A percentile compares a stretch with the other conserved stretches of the same genome.
phyloP scores from a whole-genome alignment of 2,329 filamentous ascomycete species.

The Phaeoacremonium minimum region DNA sequence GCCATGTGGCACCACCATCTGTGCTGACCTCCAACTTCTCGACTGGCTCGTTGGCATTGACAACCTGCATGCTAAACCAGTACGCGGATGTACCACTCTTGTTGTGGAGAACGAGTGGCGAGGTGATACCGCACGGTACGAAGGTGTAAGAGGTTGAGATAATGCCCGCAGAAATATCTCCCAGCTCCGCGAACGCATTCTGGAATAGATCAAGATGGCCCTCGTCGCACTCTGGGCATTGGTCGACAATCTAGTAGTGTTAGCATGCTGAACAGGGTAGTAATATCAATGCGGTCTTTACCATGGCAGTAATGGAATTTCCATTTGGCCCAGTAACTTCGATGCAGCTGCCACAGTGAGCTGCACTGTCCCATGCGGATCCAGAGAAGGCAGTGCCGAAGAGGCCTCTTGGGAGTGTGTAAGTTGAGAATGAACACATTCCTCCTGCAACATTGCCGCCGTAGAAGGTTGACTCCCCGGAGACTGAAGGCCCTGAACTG shows the following conservation, averaged over 20 bases:
- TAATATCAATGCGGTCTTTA: conserved; percentile 23
- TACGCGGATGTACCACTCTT: conserved; percentile 36
- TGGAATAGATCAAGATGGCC: conserved; percentile 41
- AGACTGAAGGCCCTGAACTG: conserved; percentile 9
- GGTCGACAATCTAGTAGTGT: conserved; percentile 35
- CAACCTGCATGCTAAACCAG: conserved; percentile 55
- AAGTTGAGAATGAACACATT: conserved; percentile 59
- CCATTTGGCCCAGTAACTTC: conserved; percentile 53
- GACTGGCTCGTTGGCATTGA: conserved; percentile 57
- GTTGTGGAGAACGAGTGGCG: conserved; percentile 36
- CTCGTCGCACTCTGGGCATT: conserved; percentile 34
- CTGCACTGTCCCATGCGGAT: conserved; percentile 49
- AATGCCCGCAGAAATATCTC: conserved; percentile 25
- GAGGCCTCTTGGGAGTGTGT: conserved; percentile 54
- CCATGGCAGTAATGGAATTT: conserved; percentile 60
- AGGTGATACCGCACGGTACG: conserved; percentile 34
- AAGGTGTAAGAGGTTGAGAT: conserved; percentile 29
- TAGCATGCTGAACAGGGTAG: not conserved
- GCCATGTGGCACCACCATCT: conserved; percentile 55
- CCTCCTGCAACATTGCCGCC: conserved; percentile 54
- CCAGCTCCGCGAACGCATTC: conserved; percentile 32
- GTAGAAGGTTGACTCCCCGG: conserved; percentile 47
- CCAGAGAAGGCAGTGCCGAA: conserved; percentile 60
- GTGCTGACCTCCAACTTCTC: conserved; percentile 55
- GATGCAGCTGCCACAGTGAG: conserved; percentile 59